Base-by-base conservation (phyloP, 768 basidiomycete genomes). In the Rhodotorula sphaerocarpa region DNA sequence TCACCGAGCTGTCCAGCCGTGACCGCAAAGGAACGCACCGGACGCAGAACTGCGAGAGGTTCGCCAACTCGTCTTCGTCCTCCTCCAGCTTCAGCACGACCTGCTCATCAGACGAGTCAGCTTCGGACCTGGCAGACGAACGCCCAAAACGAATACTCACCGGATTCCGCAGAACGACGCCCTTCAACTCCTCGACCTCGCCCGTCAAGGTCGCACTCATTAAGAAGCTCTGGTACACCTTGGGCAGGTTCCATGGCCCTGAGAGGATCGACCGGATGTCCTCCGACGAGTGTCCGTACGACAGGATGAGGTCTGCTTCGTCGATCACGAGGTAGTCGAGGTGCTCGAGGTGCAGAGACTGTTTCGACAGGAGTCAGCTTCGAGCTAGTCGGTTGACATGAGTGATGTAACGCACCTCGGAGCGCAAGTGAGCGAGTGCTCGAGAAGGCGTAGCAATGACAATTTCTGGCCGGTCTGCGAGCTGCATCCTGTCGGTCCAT, bases 171-270 rank as follows among this genome's bases (percentile, higher is more conserved):
- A 99, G 78, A 9, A 86, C 81, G 42, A 96, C 80, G 7, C 90
- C 89, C 75, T 95, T 95, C 57, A 97, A 79, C 63, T 83, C 79
- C 72, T 92, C 88, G 6, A 99, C 90, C 70, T 97, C 95, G 70
- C 91, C 88, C 16, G 91, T 90, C 85, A 97, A 86, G 0, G 93
- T 99, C 7, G 95, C 93, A 73, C 87, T 90, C 90, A 97, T 95
- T 39, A 99, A 78, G 77, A 93, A 91, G 15, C 88, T 87, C 75
- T 90, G 93, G 75, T 83, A 88, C 63, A 86, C 83, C 74, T 83
- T 86, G 56, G 86, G 90, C 34, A 87, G 81, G 75, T 82, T 85
- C 46, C 79, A 81, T 44, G 54, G 75, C 50, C 83, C 87, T 48
- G 64, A 75, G 55, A 79, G 84, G 48, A 84, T 80, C 61, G 84